These are phyloP conservation scores for Pichia scutulata DNA, from an alignment of 805 yeast species.

Conservation along the genomic window DNA sequence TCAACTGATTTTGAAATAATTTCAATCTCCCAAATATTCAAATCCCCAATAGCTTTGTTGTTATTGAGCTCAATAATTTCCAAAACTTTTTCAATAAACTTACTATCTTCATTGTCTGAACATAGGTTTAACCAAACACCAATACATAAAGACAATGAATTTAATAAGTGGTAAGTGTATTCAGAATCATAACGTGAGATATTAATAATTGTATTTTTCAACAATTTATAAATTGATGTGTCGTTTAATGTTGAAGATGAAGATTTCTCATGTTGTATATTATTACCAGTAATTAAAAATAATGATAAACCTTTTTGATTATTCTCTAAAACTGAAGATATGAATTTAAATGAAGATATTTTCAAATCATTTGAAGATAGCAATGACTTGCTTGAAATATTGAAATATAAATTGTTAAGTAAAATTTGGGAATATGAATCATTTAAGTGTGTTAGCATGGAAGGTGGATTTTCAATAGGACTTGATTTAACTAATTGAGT, in stretches of 20 bases:
- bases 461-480: slow-evolving; percentile 61
- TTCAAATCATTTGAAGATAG: slow-evolving; percentile 43
- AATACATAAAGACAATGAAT: slow-evolving; percentile 65
- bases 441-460: slow-evolving; percentile 76
- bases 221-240: slow-evolving; percentile 45
- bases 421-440: slow-evolving; percentile 51
- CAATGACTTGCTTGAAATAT: slow-evolving; percentile 45
- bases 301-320: slow-evolving; percentile 74
- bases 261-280: slow-evolving; percentile 22
- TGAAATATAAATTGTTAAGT: slow-evolving; percentile 50
- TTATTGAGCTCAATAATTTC: background rate
- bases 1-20: slow-evolving; percentile 64
- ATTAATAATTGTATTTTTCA: slow-evolving; percentile 48
- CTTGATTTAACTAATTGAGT: slow-evolving; percentile 47
- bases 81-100: slow-evolving; percentile 38
- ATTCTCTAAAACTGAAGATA: slow-evolving; percentile 61
- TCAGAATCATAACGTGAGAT: slow-evolving; percentile 50
- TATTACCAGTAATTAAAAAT: slow-evolving; percentile 55
- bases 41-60: slow-evolving; percentile 19
- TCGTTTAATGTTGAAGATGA: slow-evolving; percentile 10
- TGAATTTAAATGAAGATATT: slow-evolving; percentile 51
- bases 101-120: slow-evolving; percentile 39
- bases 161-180: slow-evolving; percentile 60
- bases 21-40: slow-evolving; percentile 44
- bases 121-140: slow-evolving; percentile 70